Evolutionary conservation across 78 protist genomes (phyloP), one percentile per base, ranked within the genome.

Genomic region (Dictyostelium purpureum): DNA sequence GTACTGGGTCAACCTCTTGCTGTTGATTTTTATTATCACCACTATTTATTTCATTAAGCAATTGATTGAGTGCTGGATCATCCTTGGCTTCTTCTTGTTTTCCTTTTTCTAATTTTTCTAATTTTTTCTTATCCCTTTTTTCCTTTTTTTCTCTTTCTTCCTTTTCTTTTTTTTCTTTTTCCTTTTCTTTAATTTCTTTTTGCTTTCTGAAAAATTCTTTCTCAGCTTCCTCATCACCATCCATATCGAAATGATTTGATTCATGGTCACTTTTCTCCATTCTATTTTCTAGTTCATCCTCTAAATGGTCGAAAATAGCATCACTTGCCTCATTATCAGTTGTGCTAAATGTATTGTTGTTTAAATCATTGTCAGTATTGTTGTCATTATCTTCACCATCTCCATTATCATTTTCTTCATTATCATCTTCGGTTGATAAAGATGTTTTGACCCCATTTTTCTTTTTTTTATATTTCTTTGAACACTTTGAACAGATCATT

Each of bases 121-220:
- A 1, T 61, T 16, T 61, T 1, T 31, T 1, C 3, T 61, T 61
- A 7, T 61, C 70, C 6, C 6, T 5, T n/a, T 31, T n/a, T 24
- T 61, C 70, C 24, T 70, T 71, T 26, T 70, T 38, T 70, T 47
- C 14, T 37, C 37, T 38, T 66, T 33, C 16, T 37, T 26, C 37
- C 38, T 67, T n/a, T 66, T 5, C n/a, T n/a, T 42, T 70, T 71
- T 26, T 70, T 38, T 70, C 75, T 35, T 37, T 66, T 38, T 66
- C 52, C 16, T 37, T 26, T 66, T 67, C 38, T n/a, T 66, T 5
- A 37, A 26, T 33, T 40, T 38, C 1, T 66, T 66, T 16, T 40
- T 9, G 4, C 37, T 66, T 16, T n/a, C 21, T 38, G n/a, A 12
- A 12, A 12, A 12, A 19, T 38, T 67, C 54, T n/a, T 21, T 37